These are phyloP conservation scores for Termitomyces sp. DNA, from an alignment of 1,284 basidiomycete species.

Conservation along the genomic window DNA sequence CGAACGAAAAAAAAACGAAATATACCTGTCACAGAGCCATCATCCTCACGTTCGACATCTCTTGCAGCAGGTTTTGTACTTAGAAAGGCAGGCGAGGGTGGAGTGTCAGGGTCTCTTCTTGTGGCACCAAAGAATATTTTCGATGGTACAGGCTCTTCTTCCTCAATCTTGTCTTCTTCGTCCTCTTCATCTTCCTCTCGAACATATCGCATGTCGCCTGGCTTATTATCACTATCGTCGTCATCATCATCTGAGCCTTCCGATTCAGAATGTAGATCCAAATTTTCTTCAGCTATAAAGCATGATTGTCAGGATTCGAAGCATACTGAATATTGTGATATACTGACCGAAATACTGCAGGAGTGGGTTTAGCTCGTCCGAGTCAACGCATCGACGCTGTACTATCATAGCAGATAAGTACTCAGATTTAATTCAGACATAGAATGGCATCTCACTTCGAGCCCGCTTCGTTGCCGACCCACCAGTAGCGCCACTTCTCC, in stretches of 20 bases:
- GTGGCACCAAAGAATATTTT: slow-evolving; percentile 21
- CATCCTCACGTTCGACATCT: slow-evolving; percentile 6
- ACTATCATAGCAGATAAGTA: not conserved
- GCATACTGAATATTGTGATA: not conserved
- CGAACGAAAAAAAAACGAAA: not conserved
- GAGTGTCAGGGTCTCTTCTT: not conserved
- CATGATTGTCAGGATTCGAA: not conserved
- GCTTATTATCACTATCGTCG: slow-evolving; percentile 22
- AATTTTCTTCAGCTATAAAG: slow-evolving; percentile 24
- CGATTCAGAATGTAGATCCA: slow-evolving; percentile 43
- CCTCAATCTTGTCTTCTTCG: slow-evolving; percentile 16
- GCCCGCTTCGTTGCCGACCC: not conserved
- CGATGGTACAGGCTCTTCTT: slow-evolving; percentile 20
- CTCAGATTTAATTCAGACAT: not conserved
- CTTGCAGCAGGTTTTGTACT: not conserved
- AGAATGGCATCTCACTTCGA: not conserved
- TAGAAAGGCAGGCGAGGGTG: not conserved
- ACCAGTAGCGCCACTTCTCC: slow-evolving; percentile 4
- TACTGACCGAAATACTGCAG: slow-evolving; percentile 33
- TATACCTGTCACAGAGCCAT: slow-evolving; percentile 28
- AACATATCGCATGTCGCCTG: slow-evolving; percentile 26
- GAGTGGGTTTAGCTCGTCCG: slow-evolving; percentile 26
- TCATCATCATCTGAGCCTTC: slow-evolving; percentile 30
- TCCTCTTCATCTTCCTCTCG: slow-evolving; percentile 23
- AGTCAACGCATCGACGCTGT: slow-evolving; percentile 8